phyloP scores from a whole-genome alignment of 2,329 filamentous ascomycete genomes.

The Colletotrichum cuscutae region DNA sequence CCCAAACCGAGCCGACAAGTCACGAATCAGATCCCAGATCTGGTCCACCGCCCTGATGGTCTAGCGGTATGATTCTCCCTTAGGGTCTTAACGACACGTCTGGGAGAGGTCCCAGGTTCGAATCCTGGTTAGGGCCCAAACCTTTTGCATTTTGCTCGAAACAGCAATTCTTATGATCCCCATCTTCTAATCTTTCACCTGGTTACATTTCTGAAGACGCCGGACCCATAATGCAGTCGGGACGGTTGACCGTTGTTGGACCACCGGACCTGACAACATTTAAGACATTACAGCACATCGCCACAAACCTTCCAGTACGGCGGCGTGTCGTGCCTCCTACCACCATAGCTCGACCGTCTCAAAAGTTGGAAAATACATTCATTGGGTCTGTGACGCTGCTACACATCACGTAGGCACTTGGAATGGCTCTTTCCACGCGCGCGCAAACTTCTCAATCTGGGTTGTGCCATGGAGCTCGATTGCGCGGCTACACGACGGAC shows the following conservation, averaged over 20 bases:
- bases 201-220: too few relatives aligned
- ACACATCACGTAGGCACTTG: not conserved
- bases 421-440: not conserved
- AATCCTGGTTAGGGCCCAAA: constrained; percentile 25
- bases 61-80: constrained; percentile 33
- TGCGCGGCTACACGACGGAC: not conserved
- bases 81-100: not conserved
- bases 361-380: not conserved
- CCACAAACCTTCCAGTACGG: not conserved
- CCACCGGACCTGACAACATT: not conserved
- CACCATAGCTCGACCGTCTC: not conserved
- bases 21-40: not conserved
- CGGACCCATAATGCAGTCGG: too few relatives aligned
- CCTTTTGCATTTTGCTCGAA: not conserved
- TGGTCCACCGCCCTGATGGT: constrained; percentile 6
- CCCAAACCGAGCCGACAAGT: accelerated
- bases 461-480: not conserved
- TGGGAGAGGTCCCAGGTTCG: constrained; percentile 33
- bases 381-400: not conserved
- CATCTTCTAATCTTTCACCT: too few relatives aligned
- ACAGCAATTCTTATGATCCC: too few relatives aligned
- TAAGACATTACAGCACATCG: not conserved
- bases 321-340: not conserved
- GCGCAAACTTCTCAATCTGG: not conserved
- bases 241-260: too few relatives aligned